Evolutionary conservation across 768 basidiomycete genomes (phyloP).

Genomic region (Antrodiella citrinella): DNA sequence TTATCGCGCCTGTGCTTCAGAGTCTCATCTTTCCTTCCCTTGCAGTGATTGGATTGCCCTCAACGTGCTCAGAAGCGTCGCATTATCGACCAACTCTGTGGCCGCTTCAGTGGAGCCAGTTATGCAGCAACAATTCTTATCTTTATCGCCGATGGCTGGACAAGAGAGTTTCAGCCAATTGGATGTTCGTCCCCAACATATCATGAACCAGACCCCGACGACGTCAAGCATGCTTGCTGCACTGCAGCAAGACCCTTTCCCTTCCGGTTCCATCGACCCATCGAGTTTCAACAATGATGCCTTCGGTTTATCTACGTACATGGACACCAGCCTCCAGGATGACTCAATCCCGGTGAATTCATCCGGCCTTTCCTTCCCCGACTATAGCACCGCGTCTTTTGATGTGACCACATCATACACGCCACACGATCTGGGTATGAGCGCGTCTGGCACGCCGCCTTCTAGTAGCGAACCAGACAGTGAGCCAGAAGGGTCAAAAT

Average conservation of each 20-base stretch:
- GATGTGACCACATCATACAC: slow-evolving; percentile 61
- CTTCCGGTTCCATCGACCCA: slow-evolving; percentile 60
- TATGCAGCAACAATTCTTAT: slow-evolving; percentile 85
- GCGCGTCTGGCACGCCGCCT: slow-evolving; percentile 32
- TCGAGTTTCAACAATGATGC: slow-evolving; percentile 59
- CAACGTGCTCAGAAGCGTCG: slow-evolving; percentile 80
- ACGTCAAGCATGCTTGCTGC: slow-evolving; percentile 90
- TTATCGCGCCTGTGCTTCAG: slow-evolving; percentile 9
- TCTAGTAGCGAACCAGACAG: slow-evolving; percentile 49
- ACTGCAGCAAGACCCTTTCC: slow-evolving; percentile 62
- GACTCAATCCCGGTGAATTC: slow-evolving; percentile 57
- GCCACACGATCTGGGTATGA: slow-evolving; percentile 58
- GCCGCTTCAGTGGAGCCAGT: slow-evolving; percentile 88
- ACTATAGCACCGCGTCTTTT: slow-evolving; percentile 56
- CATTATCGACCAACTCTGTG: slow-evolving; percentile 84
- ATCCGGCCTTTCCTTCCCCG: slow-evolving; percentile 60
- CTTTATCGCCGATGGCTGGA: slow-evolving; percentile 83
- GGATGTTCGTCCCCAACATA: slow-evolving; percentile 51
- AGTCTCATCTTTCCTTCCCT: slow-evolving; percentile 2
- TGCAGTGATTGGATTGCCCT: slow-evolving; percentile 85
- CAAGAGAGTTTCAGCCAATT: slow-evolving; percentile 66
- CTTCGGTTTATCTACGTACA: slow-evolving; percentile 65
- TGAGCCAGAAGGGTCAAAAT: slow-evolving; percentile 58
- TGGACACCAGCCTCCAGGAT: slow-evolving; percentile 62
- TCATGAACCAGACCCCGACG: slow-evolving; percentile 77